phyloP scores from a whole-genome alignment of 257 asterid genomes.

The Haberlea rhodopensis region DNA sequence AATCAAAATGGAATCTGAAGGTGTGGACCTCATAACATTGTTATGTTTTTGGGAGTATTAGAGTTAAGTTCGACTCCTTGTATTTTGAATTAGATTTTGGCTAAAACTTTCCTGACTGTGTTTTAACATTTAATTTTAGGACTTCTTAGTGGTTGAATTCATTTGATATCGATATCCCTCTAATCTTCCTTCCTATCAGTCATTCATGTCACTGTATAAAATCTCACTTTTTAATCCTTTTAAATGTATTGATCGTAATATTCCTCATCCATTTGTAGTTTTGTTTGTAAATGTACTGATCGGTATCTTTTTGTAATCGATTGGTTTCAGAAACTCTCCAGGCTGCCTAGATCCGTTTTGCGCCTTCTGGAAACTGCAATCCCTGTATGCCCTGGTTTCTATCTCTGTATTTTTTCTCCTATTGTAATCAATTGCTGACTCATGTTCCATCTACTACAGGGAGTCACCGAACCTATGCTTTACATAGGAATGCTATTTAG shows the following conservation, averaged over 20 bases:
- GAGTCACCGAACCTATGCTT: conserved; percentile 99
- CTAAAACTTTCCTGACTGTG: background rate
- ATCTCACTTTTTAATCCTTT: background rate
- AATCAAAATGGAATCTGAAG: conserved; percentile 98
- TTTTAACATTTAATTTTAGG: too few species aligned
- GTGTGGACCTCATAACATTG: conserved; percentile 38
- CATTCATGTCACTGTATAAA: conserved; percentile 8
- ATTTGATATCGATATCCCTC: too few species aligned
- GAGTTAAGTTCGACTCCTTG: conserved; percentile 5
- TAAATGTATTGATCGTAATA: background rate
- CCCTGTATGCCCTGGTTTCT: conserved; percentile 53
- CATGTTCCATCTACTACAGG: conserved; percentile 49
- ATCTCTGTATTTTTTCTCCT: background rate
- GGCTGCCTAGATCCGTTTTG: conserved; percentile 74
- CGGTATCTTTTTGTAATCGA: conserved; percentile 19
- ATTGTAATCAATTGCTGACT: conserved; percentile 20
- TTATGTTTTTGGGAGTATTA: conserved; percentile 1
- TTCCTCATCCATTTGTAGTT: background rate
- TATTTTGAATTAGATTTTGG: conserved; percentile 1
- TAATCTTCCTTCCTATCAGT: too few species aligned
- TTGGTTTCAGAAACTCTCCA: conserved; percentile 76
- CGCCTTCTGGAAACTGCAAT: conserved; percentile 89
- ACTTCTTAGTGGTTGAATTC: background rate
- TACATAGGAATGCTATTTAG: conserved; percentile 98
- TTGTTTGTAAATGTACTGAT: background rate